A percentile compares a stretch with the other conserved stretches of the same genome.
These are phyloP conservation scores for Yamadazyma takamatsuzukensis DNA, from an alignment of 805 yeast genomes.

Conservation along the genomic window DNA sequence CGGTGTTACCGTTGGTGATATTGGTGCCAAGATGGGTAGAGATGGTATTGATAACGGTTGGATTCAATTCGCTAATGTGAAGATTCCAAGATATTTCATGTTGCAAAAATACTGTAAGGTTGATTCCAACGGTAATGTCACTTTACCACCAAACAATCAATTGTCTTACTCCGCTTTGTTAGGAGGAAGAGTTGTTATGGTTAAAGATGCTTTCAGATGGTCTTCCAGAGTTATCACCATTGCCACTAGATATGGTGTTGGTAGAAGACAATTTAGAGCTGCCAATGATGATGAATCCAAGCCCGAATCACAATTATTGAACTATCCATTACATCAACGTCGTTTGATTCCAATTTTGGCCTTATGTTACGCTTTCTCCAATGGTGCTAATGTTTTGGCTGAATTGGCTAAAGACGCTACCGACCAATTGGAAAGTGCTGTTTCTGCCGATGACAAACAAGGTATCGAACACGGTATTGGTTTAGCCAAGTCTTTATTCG, in stretches of 20 bases:
- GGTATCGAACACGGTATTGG: slow-evolving; percentile 32
- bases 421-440: slow-evolving; percentile 36
- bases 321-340: slow-evolving; percentile 44
- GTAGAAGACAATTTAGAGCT: slow-evolving; percentile 41
- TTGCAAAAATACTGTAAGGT: slow-evolving; percentile 44
- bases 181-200: slow-evolving; percentile 45
- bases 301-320: slow-evolving; percentile 37
- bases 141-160: slow-evolving; percentile 42
- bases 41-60: slow-evolving; percentile 48
- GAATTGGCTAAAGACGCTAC: slow-evolving; percentile 29
- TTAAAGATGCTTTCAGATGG: slow-evolving; percentile 40
- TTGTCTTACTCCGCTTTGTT: slow-evolving; percentile 42
- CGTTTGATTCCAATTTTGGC: slow-evolving; percentile 44
- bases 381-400: slow-evolving; percentile 39
- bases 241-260: slow-evolving; percentile 43
- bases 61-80: slow-evolving; percentile 43
- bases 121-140: slow-evolving; percentile 34
- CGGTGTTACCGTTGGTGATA: slow-evolving; percentile 43
- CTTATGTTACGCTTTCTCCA: slow-evolving; percentile 35
- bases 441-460: slow-evolving; percentile 28
- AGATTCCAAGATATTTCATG: slow-evolving; percentile 45
- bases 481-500: slow-evolving; percentile 40
- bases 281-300: slow-evolving; percentile 26
- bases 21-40: slow-evolving; percentile 48
- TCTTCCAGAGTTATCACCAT: slow-evolving; percentile 40